Percentiles rank a stretch among this genome's conserved stretches.
phyloP scores from a whole-genome alignment of 768 basidiomycete genomes.

The Phallus indusiatus region DNA sequence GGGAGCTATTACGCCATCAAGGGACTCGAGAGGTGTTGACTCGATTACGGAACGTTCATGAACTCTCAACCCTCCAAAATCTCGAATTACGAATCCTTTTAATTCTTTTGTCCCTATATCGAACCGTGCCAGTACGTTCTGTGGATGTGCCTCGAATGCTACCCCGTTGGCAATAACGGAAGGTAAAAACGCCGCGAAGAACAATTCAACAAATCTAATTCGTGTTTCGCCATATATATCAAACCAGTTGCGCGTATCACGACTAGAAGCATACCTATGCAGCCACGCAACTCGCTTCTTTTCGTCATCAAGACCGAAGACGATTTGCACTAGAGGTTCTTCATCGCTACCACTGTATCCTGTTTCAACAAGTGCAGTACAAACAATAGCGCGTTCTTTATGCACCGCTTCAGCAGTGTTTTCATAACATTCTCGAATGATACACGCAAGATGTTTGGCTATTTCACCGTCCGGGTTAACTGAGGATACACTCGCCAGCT shows the following conservation, averaged over 20 bases:
- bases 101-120: conserved; percentile 38
- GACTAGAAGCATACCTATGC: conserved; percentile 28
- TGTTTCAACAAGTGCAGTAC: conserved; percentile 46
- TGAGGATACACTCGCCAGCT: conserved; percentile 45
- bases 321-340: conserved; percentile 38
- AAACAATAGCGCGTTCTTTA: conserved; percentile 45
- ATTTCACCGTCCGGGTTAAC: conserved; percentile 35
- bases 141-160: conserved; percentile 51
- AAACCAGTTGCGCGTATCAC: not conserved
- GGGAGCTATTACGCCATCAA: conserved; percentile 16
- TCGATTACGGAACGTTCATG: conserved; percentile 40
- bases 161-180: conserved; percentile 45
- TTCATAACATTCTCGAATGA: conserved; percentile 38
- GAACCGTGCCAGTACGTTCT: conserved; percentile 50
- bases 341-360: conserved; percentile 36
- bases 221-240: conserved; percentile 1
- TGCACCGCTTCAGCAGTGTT: conserved; percentile 30
- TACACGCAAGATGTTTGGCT: conserved; percentile 44
- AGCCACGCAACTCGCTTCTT: conserved; percentile 42
- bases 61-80: conserved; percentile 48
- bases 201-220: conserved; percentile 37
- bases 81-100: conserved; percentile 46
- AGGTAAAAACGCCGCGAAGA: conserved; percentile 48
- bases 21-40: conserved; percentile 23
- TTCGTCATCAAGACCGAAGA: conserved; percentile 42